phyloP scores from a whole-genome alignment of 345 rosid species.

The Euphorbia tirucalli region DNA sequence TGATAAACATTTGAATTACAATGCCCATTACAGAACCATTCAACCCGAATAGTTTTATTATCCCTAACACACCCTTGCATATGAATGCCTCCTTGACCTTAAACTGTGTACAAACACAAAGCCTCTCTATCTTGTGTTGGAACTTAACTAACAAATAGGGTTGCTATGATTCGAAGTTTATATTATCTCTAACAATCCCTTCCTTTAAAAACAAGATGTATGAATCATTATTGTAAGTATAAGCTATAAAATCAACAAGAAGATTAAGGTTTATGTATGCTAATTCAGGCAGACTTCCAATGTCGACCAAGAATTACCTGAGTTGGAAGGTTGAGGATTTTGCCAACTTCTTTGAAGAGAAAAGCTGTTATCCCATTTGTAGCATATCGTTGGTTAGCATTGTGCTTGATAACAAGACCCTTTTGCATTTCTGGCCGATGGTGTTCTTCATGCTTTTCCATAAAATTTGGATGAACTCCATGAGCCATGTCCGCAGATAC shows the following conservation, averaged over 20 bases:
- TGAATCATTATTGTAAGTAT: background rate
- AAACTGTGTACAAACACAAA: background rate
- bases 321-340: slow-evolving; percentile 70
- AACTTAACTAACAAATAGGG: background rate
- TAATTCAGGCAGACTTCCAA: background rate
- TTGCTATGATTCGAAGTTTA: no score
- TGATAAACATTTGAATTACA: background rate
- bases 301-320: slow-evolving; percentile 50
- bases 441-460: slow-evolving; percentile 85
- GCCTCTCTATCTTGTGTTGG: background rate
- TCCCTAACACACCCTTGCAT: background rate
- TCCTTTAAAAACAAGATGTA: background rate
- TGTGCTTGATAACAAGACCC: slow-evolving; percentile 93
- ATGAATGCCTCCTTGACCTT: background rate
- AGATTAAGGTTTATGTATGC: background rate
- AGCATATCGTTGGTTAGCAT: slow-evolving; percentile 93
- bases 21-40: background rate
- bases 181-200: background rate
- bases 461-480: slow-evolving; percentile 87
- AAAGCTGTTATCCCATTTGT: slow-evolving; percentile 87
- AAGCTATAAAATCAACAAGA: background rate
- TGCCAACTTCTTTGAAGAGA: slow-evolving; percentile 89
- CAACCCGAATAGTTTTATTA: background rate
- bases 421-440: slow-evolving; percentile 87
- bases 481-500: slow-evolving; percentile 99